phyloP scores from a whole-genome alignment of 257 asterid genomes.

The Capsicum baccatum region DNA sequence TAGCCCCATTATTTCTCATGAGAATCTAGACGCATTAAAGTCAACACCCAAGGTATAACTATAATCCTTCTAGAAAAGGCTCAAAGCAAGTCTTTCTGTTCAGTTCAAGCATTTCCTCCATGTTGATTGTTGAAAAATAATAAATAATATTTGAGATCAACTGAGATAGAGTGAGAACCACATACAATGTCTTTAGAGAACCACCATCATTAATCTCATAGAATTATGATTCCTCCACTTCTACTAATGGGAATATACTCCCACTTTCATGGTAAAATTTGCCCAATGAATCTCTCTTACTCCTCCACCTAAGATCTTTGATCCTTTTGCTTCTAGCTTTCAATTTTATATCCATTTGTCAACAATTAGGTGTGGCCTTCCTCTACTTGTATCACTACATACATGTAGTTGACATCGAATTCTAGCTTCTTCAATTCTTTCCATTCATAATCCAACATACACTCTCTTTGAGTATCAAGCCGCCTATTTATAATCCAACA shows the following conservation, averaged over 20 bases:
- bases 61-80: neutral
- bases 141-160: neutral
- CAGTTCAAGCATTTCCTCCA: neutral
- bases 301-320: neutral
- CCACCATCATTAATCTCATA: neutral
- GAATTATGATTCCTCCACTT: slow-evolving; percentile 3
- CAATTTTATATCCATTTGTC: slow-evolving; percentile 1
- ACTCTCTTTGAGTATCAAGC: neutral
- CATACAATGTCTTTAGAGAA: neutral
- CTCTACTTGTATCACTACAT: neutral
- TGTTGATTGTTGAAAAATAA: neutral
- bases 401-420: neutral
- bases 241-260: neutral
- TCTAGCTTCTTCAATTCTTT: neutral
- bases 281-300: neutral
- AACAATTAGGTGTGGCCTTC: neutral
- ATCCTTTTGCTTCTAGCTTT: neutral
- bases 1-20: neutral
- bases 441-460: neutral
- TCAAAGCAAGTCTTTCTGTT: neutral
- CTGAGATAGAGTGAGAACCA: neutral
- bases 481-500: neutral
- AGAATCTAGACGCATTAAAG: neutral
- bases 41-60: neutral
- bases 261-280: neutral